Conservation (phyloP, 306 rosid genomes). For the Neltuma alba region DNA sequence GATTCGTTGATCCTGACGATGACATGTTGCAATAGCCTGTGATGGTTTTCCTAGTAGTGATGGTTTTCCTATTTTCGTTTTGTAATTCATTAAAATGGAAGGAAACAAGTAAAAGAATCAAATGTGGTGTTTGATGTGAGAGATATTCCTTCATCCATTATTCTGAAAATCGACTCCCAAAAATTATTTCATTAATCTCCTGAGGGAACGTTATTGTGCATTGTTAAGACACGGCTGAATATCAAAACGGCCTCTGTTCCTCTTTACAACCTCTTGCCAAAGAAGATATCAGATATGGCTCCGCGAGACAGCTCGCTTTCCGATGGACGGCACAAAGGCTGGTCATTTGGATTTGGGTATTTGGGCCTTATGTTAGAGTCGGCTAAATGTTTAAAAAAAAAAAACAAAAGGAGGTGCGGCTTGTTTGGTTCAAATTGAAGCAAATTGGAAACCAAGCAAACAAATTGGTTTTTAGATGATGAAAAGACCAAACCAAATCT, state of each 20-base stretch:
- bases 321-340: not conserved
- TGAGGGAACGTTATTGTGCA: not conserved
- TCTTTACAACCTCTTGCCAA: not conserved
- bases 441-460: not conserved
- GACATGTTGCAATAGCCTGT: not conserved
- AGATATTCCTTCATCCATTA: not conserved
- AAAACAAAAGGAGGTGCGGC: not conserved
- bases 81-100: not conserved
- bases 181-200: not conserved
- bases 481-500: not conserved
- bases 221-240: not conserved
- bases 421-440: not conserved
- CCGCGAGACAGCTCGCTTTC: too few species aligned
- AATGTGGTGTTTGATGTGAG: not conserved
- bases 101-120: not conserved
- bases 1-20: not conserved
- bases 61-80: not conserved
- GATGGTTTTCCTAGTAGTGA: not conserved
- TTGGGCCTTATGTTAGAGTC: not conserved
- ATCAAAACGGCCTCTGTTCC: not conserved
- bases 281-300: too few species aligned
- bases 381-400: not conserved
- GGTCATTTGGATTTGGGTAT: not conserved
- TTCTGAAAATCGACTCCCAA: not conserved
- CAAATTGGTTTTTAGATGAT: not conserved